Conservation (phyloP, 2,329 filamentous ascomycete genomes). For the Fusarium odoratissimum region DNA sequence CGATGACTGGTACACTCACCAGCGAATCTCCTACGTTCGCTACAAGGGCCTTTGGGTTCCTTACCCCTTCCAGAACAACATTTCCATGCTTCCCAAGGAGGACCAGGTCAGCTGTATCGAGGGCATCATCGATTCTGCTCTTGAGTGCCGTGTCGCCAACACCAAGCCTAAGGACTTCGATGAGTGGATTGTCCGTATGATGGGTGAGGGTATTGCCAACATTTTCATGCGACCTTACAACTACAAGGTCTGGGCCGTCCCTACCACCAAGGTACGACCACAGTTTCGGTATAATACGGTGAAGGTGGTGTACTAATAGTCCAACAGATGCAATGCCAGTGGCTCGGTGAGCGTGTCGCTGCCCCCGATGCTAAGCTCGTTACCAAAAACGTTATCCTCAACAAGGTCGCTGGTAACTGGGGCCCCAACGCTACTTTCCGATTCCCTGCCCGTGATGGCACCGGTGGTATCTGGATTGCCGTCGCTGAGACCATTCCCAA, state of each 20-base stretch:
- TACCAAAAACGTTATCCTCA: conserved; percentile 92
- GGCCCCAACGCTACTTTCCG: conserved; percentile 98
- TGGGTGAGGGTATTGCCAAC: conserved; percentile 88
- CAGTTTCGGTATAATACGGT: not conserved
- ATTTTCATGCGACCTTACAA: conserved; percentile 99
- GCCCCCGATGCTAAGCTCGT: conserved; percentile 95
- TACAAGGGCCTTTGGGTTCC: conserved; percentile 97
- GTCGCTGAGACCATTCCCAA: conserved; percentile 93
- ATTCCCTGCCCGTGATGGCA: conserved; percentile 95
- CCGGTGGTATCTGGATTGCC: conserved; percentile 98
- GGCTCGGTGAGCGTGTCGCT: conserved; percentile 98
- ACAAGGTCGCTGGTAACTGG: conserved; percentile 97
- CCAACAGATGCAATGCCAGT: conserved; percentile 94
- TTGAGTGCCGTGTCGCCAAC: conserved; percentile 86
- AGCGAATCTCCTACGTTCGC: conserved; percentile 98
- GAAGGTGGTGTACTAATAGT: conserved; percentile 17
- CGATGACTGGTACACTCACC: conserved; percentile 96
- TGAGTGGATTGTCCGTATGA: conserved; percentile 96
- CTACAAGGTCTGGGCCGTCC: conserved; percentile 99
- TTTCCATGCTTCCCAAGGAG: conserved; percentile 96
- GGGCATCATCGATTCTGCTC: conserved; percentile 92
- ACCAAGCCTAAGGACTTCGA: conserved; percentile 97
- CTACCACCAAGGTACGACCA: conserved; percentile 84
- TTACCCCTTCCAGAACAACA: conserved; percentile 99
- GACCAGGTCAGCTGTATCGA: conserved; percentile 96